Evolutionary conservation across 352 stramenopile genomes (phyloP).

Genomic region (Phytopythium aichiense): DNA sequence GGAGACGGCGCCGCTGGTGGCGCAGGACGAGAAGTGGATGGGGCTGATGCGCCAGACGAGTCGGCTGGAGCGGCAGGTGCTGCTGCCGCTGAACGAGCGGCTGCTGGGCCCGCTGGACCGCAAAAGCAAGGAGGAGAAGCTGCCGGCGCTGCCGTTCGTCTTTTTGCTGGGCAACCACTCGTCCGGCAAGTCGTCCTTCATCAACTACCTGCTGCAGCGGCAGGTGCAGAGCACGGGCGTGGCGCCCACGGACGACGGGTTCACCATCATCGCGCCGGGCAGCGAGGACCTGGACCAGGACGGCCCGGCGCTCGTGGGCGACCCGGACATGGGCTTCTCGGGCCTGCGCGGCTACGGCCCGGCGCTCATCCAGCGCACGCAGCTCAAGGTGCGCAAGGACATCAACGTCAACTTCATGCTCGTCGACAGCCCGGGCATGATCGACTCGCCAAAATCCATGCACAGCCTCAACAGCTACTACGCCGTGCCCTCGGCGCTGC

Average conservation of each 20-base stretch:
- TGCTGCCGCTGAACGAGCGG: slow-evolving; percentile 84
- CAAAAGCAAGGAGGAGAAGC: slow-evolving; percentile 87
- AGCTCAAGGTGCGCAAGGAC: slow-evolving; percentile 96
- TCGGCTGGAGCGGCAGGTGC: slow-evolving; percentile 57
- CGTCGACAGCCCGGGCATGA: slow-evolving; percentile 99
- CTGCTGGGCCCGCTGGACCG: slow-evolving; percentile 85
- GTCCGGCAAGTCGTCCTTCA: slow-evolving; percentile 98
- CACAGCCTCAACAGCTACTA: slow-evolving; percentile 58
- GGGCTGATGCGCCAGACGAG: slow-evolving; percentile 81
- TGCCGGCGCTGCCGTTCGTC: slow-evolving; percentile 96
- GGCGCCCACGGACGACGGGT: slow-evolving; percentile 98
- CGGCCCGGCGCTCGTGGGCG: slow-evolving; percentile 91
- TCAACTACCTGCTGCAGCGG: slow-evolving; percentile 97
- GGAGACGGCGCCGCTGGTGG: slow-evolving; percentile 10
- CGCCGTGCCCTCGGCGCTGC: slow-evolving; percentile 26
- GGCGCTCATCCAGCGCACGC: slow-evolving; percentile 97
- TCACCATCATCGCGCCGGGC: slow-evolving; percentile 98
- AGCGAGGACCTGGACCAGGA: slow-evolving; percentile 96
- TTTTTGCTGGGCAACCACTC: slow-evolving; percentile 99
- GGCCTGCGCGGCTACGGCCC: slow-evolving; percentile 95
- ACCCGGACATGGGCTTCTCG: slow-evolving; percentile 98
- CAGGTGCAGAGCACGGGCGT: slow-evolving; percentile 98
- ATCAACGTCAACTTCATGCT: slow-evolving; percentile 97
- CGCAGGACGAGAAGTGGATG: slow-evolving; percentile 78
- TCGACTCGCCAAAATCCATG: slow-evolving; percentile 92